These are phyloP conservation scores for Alternaria brassicicola DNA, from an alignment of 2,329 filamentous ascomycete genomes.

Conservation along the genomic window DNA sequence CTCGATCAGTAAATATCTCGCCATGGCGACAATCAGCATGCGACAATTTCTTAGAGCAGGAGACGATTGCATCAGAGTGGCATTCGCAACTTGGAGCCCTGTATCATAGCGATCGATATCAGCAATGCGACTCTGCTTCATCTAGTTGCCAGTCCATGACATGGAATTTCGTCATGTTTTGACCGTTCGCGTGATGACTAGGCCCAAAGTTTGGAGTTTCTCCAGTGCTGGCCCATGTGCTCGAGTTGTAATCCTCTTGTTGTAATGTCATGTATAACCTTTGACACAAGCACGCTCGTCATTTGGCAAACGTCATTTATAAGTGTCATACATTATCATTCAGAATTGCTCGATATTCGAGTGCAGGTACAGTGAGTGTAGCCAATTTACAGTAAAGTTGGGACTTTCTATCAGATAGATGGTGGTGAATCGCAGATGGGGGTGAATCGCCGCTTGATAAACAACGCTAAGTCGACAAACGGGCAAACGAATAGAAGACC, in stretches of 20 bases:
- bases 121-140: slow-evolving; percentile 38
- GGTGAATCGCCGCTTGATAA: background rate
- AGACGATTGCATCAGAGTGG: slow-evolving; percentile 29
- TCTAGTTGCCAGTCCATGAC: background rate
- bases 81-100: slow-evolving; percentile 31
- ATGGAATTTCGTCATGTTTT: slow-evolving; percentile 10
- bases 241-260: too few species aligned
- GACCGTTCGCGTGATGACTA: background rate
- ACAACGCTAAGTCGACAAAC: slow-evolving; percentile 3
- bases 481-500: slow-evolving; percentile 1
- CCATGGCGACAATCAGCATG: slow-evolving; percentile 17
- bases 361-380: slow-evolving; percentile 8
- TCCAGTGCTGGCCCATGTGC: background rate
- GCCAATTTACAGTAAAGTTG: slow-evolving; percentile 6
- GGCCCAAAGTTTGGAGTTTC: background rate
- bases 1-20: slow-evolving; percentile 44
- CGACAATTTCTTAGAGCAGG: slow-evolving; percentile 25
- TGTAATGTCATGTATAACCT: too few species aligned
- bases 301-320: background rate
- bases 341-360: slow-evolving; percentile 4
- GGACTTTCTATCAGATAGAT: background rate
- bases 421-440: background rate
- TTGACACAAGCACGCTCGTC: background rate
- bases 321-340: slow-evolving; percentile 15
- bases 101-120: slow-evolving; percentile 39